Percentiles rank a stretch among this genome's conserved stretches.
phyloP scores from a whole-genome alignment of 129 eudicot genomes.

The Saposhnikovia divaricata region DNA sequence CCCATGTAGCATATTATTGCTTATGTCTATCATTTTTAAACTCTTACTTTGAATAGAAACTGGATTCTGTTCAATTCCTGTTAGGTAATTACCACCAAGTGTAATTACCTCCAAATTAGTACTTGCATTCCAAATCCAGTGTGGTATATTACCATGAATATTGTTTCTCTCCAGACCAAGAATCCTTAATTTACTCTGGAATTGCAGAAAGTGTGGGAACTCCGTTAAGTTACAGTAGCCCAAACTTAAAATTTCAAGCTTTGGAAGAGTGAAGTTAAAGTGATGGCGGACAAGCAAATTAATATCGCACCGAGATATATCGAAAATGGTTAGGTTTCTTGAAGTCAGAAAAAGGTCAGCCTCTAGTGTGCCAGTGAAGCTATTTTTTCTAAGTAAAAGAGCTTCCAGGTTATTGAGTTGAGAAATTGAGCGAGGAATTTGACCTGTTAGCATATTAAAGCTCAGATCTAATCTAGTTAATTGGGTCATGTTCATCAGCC shows the following conservation, averaged over 20 bases:
- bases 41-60: neutral
- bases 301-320: conserved; percentile 8
- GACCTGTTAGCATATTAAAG: neutral
- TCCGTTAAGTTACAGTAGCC: neutral
- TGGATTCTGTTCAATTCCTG: neutral
- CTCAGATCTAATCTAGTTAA: neutral
- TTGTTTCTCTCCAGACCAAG: too few relatives aligned
- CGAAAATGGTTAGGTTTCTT: conserved; percentile 2
- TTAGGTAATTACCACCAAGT: neutral
- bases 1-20: conserved; percentile 2
- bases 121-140: too few relatives aligned
- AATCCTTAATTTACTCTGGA: too few relatives aligned
- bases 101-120: too few relatives aligned
- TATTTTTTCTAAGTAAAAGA: neutral
- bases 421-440: conserved; percentile 3
- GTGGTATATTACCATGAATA: too few relatives aligned
- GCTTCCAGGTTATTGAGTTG: conserved; percentile 13
- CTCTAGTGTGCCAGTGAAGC: conserved; percentile 18
- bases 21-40: neutral
- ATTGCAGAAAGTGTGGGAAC: too few relatives aligned
- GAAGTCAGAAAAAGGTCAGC: conserved; percentile 9
- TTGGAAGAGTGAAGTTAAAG: conserved; percentile 5
- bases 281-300: neutral
- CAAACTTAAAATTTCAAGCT: neutral
- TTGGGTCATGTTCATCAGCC: conserved; percentile 13